Evolutionary conservation across 768 basidiomycete species (phyloP).

Genomic region (Phaffia australis): DNA sequence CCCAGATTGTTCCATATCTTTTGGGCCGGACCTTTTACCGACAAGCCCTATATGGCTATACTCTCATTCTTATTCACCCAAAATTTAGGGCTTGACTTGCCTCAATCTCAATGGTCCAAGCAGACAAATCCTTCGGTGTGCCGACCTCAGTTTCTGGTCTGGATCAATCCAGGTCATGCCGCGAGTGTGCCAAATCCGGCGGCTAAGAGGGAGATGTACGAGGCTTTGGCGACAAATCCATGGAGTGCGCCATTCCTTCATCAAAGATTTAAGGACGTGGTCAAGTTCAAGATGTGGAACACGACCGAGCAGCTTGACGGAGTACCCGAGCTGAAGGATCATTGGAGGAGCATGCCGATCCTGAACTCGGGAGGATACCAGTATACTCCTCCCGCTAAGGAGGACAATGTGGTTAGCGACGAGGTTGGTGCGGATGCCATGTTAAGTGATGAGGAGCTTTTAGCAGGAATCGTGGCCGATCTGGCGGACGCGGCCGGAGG

Average conservation of each 20-base stretch:
- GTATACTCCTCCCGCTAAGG: slow-evolving; percentile 36
- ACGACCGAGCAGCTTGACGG: slow-evolving; percentile 94
- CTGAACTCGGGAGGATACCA: slow-evolving; percentile 57
- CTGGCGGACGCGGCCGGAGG: slow-evolving; percentile 3
- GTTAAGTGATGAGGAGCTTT: slow-evolving; percentile 45
- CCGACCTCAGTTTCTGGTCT: slow-evolving; percentile 88
- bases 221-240: slow-evolving; percentile 62
- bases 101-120: slow-evolving; percentile 42
- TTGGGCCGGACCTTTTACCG: slow-evolving; percentile 97
- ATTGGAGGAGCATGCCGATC: slow-evolving; percentile 73
- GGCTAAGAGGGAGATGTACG: slow-evolving; percentile 71
- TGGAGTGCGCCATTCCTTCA: slow-evolving; percentile 96
- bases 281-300: slow-evolving; percentile 96
- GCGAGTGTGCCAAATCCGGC: slow-evolving; percentile 75
- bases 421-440: slow-evolving; percentile 20
- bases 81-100: slow-evolving; percentile 68
- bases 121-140: slow-evolving; percentile 46
- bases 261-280: slow-evolving; percentile 76
- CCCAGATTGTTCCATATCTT: slow-evolving; percentile 96
- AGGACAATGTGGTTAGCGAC: slow-evolving; percentile 22
- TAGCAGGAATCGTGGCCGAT: slow-evolving; percentile 60
- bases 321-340: slow-evolving; percentile 73
- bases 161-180: slow-evolving; percentile 98
- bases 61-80: slow-evolving; percentile 94
- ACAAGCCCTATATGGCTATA: slow-evolving; percentile 93